Evolutionary conservation across 345 rosid species (phyloP), one percentile per base, ranked within the genome.

Genomic region (Luvunga scandens): DNA sequence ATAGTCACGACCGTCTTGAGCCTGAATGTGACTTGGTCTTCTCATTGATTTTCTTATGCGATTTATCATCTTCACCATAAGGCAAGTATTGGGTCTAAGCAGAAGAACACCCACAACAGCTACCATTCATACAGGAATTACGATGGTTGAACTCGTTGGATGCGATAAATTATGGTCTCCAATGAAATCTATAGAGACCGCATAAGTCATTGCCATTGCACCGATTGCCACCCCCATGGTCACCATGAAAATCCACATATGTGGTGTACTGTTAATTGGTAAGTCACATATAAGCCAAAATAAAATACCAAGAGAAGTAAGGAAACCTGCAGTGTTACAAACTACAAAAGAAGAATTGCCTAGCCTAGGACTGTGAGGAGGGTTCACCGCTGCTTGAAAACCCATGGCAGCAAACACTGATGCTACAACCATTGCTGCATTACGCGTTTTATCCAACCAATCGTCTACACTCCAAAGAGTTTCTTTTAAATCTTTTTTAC

Each of bases 341-440:
- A 31, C 68, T 2, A 10, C 16, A 6, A 21, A 53, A 19, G 8
- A 53, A 53, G 19, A 61, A 70, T 73, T 71, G 2, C 78, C 73
- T 21, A 71, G 76, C 81, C 72, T 66, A 67, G 42, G 10, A 56
- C 79, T 69, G 1, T 73, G 76, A 2, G 87, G 84, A 12, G 87
- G 87, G 1, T 75, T 62, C 19, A 81, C 18, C 0, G 72, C 69
- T 0, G 82, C 84, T 59, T 81, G 86, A 59, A 84, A 84, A 21
- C 76, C 84, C 68, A 81, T 68, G 73, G 86, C 78, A 14, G 86
- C 82, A 24, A 79, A 76, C 24, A 81, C 77, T 28, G 87, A 81
- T 55, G 87, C 80, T 38, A 78, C 87, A 12, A 81, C 76, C 78
- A 81, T 84, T 53, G 72, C 24, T 19, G 84, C 55, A 28, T 36